Base-by-base conservation (phyloP, 768 basidiomycete genomes). In the Rhizopogon salebrosus region DNA sequence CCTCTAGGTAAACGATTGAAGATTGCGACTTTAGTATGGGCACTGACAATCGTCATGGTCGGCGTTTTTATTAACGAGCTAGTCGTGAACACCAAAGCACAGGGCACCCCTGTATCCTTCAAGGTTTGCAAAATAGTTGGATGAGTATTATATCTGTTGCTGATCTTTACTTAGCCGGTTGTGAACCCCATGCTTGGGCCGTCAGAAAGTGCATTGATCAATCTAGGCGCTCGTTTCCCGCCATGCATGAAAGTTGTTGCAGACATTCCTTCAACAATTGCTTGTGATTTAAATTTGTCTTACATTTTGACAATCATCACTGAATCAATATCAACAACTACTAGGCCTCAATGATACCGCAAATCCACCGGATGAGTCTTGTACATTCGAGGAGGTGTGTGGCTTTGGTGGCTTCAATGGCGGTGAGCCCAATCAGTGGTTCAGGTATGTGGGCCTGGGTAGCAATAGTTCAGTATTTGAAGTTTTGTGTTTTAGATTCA, bases 151-250 rank as follows among this genome's bases (percentile, higher is more conserved):
- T 6, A 8, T 39, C 26, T 7, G 14, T 8, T 50, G 41, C 56
- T 67, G 48, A 65, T 18, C 16, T 20, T 27, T 45, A 4, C 42
- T 18, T 53, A 92, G 86, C 91, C 91, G 20, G 76, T 79, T 3
- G 80, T 93, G 49, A 95, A 95, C 61, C 84, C 85, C 4, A 92
- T 95, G 91, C 75, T 98, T 16, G 95, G 95, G 2, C 95, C 95
- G 3, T 87, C 90, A 0, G 80, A 79, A 43, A 85, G 84, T 41
- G 92, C 87, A 2, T 73, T 98, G 13, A 91, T 98, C 54, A 82
- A 87, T 60, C 72, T 92, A 48, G 95, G 95, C 3, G 93, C 95
- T 22, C 88, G 95, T 24, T 97, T 94, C 64, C 89, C 91, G 13
- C 89, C 94, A 0, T 95, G 93, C 60, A 95, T 95, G 89, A 94